phyloP scores from a whole-genome alignment of 805 yeast genomes.

The Schizosaccharomyces osmophilus region DNA sequence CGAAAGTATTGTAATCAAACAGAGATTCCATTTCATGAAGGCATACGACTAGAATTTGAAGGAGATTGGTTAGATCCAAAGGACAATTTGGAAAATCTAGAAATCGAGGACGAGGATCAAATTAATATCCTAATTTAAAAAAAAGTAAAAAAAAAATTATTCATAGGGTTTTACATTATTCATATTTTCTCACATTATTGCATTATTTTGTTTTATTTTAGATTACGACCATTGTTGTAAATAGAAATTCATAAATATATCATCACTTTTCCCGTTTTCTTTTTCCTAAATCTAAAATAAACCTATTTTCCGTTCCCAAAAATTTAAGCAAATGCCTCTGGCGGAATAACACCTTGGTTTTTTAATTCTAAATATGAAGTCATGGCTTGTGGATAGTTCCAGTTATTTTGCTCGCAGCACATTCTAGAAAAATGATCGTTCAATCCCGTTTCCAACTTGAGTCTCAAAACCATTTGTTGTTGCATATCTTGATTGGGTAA shows the following conservation, averaged over 20 bases:
- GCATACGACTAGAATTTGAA: slow-evolving; percentile 1
- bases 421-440: background rate
- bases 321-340: slow-evolving; percentile 2
- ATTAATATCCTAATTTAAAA: background rate
- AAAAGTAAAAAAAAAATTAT: background rate
- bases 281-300: no score
- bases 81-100: background rate
- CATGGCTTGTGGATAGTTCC: background rate
- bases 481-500: background rate
- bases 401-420: background rate
- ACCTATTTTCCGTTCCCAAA: no score
- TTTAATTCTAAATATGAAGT: background rate
- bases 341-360: background rate
- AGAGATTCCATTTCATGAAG: background rate
- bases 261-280: no score
- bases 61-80: background rate
- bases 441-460: background rate
- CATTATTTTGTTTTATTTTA: background rate
- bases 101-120: background rate
- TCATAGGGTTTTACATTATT: background rate
- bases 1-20: background rate
- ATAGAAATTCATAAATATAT: no score
- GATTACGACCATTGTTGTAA: background rate
- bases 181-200: no score
- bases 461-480: background rate